Conservation (phyloP, 2,329 filamentous ascomycete species). For the Fusarium longipes region DNA sequence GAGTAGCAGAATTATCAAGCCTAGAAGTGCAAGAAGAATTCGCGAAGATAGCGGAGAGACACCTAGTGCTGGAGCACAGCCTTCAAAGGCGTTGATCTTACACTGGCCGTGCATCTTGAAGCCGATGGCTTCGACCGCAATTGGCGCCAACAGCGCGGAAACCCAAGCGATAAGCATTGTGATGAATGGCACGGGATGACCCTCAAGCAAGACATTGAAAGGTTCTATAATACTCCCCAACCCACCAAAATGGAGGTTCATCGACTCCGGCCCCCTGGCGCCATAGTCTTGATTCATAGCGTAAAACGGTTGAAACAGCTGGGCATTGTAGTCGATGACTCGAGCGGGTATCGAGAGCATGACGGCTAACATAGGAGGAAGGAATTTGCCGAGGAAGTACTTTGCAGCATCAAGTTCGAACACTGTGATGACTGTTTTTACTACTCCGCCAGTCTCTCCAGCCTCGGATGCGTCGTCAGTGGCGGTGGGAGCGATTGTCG, state of each 20-base stretch:
- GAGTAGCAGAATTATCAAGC: conserved; percentile 35
- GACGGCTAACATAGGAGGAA: conserved; percentile 56
- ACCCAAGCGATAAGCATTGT: conserved; percentile 45
- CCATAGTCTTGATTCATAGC: conserved; percentile 55
- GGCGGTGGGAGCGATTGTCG: conserved; percentile 27
- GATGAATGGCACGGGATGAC: conserved; percentile 44
- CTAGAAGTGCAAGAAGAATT: conserved; percentile 37
- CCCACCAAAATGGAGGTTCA: conserved; percentile 57
- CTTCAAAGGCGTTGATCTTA: conserved; percentile 30
- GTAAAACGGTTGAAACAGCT: conserved; percentile 59
- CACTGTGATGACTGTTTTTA: conserved; percentile 28
- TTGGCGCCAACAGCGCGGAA: conserved; percentile 36
- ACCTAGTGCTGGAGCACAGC: conserved; percentile 42
- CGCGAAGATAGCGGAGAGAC: conserved; percentile 37
- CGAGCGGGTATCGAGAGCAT: conserved; percentile 56
- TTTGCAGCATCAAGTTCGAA: conserved; percentile 35
- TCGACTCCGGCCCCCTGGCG: conserved; percentile 54
- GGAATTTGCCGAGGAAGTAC: conserved; percentile 58
- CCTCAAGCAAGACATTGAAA: conserved; percentile 48
- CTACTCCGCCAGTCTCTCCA: conserved; percentile 11
- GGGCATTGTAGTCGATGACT: conserved; percentile 57
- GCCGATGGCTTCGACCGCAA: conserved; percentile 43
- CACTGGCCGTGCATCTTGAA: conserved; percentile 45
- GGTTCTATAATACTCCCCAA: conserved; percentile 53
- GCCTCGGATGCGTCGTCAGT: conserved; percentile 13